Evolutionary conservation across 495 filamentous ascomycete genomes (phyloP).

Genomic region (Thermothielavioides terrestris): DNA sequence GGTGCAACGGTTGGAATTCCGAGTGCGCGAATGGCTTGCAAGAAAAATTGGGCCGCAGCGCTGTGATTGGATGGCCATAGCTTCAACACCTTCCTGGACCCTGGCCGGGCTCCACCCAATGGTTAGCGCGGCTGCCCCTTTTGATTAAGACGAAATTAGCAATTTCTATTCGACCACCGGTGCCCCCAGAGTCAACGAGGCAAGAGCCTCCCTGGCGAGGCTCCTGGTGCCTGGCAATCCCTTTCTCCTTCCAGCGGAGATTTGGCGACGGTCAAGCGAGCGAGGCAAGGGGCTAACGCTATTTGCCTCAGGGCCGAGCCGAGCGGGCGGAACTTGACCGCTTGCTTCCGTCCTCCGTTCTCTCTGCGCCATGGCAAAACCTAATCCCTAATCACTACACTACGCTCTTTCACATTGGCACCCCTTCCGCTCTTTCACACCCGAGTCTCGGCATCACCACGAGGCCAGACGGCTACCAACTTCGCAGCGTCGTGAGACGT

Average conservation of each 20-base stretch:
- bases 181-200: neutral
- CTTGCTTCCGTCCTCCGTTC: slow-evolving; percentile 1
- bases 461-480: slow-evolving; percentile 22
- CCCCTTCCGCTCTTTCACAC: slow-evolving; percentile 17
- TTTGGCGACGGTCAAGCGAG: slow-evolving; percentile 17
- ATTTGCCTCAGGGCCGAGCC: slow-evolving; percentile 11
- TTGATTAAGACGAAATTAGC: slow-evolving; percentile 30
- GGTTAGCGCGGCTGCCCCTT: slow-evolving; percentile 14
- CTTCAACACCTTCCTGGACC: neutral
- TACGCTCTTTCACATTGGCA: slow-evolving; percentile 1
- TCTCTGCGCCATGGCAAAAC: slow-evolving; percentile 9
- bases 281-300: neutral
- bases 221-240: slow-evolving; percentile 15
- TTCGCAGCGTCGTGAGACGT: slow-evolving; percentile 26
- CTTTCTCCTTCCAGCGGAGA: slow-evolving; percentile 20
- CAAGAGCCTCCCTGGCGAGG: slow-evolving; percentile 4
- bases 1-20: slow-evolving; percentile 2
- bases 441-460: slow-evolving; percentile 4
- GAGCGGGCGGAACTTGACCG: neutral
- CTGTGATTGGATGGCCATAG: neutral
- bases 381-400: slow-evolving; percentile 17
- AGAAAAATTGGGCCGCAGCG: slow-evolving; percentile 1
- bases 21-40: slow-evolving; percentile 6
- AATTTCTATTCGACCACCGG: slow-evolving; percentile 27
- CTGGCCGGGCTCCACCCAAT: slow-evolving; percentile 4